Percentiles rank a stretch among this genome's conserved stretches.
These are phyloP conservation scores for Trichoderma endophyticum DNA, from an alignment of 2,329 filamentous ascomycete genomes.

Conservation along the genomic window DNA sequence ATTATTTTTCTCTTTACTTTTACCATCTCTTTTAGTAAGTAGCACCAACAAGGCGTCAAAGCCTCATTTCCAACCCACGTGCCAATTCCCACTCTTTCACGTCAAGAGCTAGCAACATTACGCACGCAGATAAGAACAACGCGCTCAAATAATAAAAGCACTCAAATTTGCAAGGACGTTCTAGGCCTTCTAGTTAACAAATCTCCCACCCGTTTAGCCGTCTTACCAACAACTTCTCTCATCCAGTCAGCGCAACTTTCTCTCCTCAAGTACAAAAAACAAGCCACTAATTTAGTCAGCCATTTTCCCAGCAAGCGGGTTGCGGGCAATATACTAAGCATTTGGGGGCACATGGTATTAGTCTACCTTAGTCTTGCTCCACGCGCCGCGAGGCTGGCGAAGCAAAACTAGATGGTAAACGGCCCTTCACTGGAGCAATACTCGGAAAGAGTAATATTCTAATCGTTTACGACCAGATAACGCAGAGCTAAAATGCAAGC, in stretches of 20 bases:
- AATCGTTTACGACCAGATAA: not conserved
- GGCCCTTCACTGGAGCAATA: not conserved
- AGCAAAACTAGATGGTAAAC: not conserved
- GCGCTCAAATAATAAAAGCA: not conserved
- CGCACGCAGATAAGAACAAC: not conserved
- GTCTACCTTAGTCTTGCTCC: not conserved
- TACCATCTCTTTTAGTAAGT: not conserved
- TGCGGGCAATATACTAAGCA: not conserved
- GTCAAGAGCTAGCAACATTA: not conserved
- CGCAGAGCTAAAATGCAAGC: not conserved
- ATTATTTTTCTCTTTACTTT: not conserved
- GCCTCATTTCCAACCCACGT: not conserved
- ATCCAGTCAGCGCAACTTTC: not conserved
- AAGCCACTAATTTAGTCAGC: not conserved
- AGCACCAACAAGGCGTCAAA: not conserved
- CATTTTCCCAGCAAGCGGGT: not conserved
- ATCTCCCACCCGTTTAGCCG: not conserved
- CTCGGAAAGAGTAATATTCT: not conserved
- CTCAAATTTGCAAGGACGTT: not conserved
- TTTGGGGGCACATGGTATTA: not conserved
- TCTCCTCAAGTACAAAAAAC: not conserved
- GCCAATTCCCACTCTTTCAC: not conserved
- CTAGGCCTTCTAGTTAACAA: not conserved
- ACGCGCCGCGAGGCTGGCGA: not conserved
- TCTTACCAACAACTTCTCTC: not conserved